Conservation (phyloP, 2,329 filamentous ascomycete species). For the Botrytis fabae region DNA sequence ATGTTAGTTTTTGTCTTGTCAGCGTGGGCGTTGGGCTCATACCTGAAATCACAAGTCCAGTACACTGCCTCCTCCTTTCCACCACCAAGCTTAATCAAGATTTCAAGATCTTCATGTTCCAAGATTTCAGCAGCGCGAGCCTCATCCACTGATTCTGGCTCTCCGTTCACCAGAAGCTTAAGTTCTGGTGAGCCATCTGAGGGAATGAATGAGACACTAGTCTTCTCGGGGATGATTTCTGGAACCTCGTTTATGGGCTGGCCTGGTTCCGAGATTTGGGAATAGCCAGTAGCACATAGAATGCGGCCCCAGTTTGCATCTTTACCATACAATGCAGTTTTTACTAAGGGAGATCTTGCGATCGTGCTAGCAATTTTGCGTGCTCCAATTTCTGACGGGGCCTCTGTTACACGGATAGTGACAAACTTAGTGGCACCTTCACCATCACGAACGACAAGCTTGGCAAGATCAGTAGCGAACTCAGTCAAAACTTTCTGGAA, state of each 20-base stretch:
- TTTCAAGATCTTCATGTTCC: slow-evolving; percentile 75
- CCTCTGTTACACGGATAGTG: slow-evolving; percentile 79
- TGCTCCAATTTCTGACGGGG: slow-evolving; percentile 67
- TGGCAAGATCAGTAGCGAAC: slow-evolving; percentile 81
- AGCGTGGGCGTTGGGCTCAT: slow-evolving; percentile 45
- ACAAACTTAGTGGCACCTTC: slow-evolving; percentile 99
- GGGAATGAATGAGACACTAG: slow-evolving; percentile 77
- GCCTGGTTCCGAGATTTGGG: slow-evolving; percentile 60
- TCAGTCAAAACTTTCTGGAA: slow-evolving; percentile 70
- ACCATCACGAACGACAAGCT: slow-evolving; percentile 92
- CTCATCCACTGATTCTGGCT: slow-evolving; percentile 79
- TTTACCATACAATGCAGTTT: slow-evolving; percentile 94
- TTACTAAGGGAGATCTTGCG: slow-evolving; percentile 88
- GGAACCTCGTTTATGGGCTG: slow-evolving; percentile 58
- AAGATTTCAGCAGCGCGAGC: slow-evolving; percentile 74
- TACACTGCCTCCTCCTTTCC: slow-evolving; percentile 68
- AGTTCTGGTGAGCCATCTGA: slow-evolving; percentile 74
- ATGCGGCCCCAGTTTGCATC: slow-evolving; percentile 99
- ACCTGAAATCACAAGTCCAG: slow-evolving; percentile 88
- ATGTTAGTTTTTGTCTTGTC: slow-evolving; percentile 23
- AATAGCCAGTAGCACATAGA: slow-evolving; percentile 88
- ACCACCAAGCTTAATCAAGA: slow-evolving; percentile 71
- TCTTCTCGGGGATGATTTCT: slow-evolving; percentile 67
- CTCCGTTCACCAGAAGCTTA: slow-evolving; percentile 74
- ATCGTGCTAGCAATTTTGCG: slow-evolving; percentile 83